Evolutionary conservation across 176 grass and related monocot genomes (phyloP).

Genomic region (Carex pumila): DNA sequence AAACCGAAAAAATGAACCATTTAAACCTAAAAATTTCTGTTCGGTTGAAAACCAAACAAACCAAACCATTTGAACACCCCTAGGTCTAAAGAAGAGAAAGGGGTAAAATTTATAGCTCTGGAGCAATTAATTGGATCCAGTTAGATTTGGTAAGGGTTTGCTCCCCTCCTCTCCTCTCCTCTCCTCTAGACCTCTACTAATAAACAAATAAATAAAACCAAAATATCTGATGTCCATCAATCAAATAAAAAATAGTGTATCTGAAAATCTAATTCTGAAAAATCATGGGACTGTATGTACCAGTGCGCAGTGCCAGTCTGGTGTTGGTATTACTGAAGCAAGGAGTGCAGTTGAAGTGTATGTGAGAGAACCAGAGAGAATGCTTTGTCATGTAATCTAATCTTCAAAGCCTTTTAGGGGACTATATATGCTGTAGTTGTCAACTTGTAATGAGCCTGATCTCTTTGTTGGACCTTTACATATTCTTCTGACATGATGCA

Average conservation of each 20-base stretch:
- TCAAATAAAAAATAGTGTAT: no score
- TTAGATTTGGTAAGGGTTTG: no score
- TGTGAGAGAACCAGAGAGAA: neutral
- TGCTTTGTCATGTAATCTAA: neutral
- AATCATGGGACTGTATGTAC: neutral
- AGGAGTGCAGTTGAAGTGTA: neutral
- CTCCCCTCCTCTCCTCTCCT: no score
- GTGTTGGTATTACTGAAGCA: constrained; percentile 10
- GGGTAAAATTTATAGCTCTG: no score
- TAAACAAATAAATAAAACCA: neutral
- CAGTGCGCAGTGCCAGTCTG: neutral
- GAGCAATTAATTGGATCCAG: no score
- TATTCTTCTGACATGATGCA: constrained; percentile 1
- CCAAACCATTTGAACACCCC: no score
- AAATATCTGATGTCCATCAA: neutral
- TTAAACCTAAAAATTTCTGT: no score
- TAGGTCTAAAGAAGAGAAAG: no score
- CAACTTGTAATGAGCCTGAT: constrained; percentile 11
- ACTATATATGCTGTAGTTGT: neutral
- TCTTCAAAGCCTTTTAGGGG: neutral
- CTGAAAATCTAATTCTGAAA: no score
- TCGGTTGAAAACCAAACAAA: no score
- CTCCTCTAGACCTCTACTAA: neutral
- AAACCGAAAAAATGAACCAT: no score
- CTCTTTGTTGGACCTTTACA: constrained; percentile 1